Base-by-base conservation (phyloP, 2,329 filamentous ascomycete genomes). In the Exophiala aquamarina region DNA sequence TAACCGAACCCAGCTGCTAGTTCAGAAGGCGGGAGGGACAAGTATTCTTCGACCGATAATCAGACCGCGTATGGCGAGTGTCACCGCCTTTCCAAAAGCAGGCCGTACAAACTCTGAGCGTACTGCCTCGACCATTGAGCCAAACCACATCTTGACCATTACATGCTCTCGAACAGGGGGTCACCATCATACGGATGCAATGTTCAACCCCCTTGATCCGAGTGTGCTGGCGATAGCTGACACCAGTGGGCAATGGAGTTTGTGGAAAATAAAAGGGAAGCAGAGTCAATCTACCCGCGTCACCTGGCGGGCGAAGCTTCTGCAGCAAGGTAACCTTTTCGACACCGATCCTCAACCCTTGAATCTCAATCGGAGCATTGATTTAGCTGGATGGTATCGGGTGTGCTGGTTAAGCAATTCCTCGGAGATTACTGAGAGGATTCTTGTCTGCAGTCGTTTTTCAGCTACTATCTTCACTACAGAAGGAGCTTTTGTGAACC, bases 201-300 rank as follows among this genome's bases (percentile, higher is more conserved):
- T 72, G 5, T 83, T 84, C 62, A 82, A 83, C 57, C 79, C 79
- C 3, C 78, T 75, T 68, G 77, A 78, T 59, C 70, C 75, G 47
- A 70, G 70, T n/a, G 76, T 81, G 57, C 61, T 83, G 47, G 80
- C 70, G 2, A 66, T 83, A 11, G 62, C 83, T 15, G 78, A 83
- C 59, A 68, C 70, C 35, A 56, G 62, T 21, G 78, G 78, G 1
- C 66, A 65, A 31, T 84, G 81, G 81, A 74, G 67, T 43, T 60
- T 83, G 31, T 72, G 66, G 73, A 67, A 68, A 49, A 55, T 75
- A 17, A 61, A 63, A 20, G 64, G 66, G 34, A 61, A 63, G 23
- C 50, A 59, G 35, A 61, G 60, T 19, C 51, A 44, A 52, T 60
- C 39, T 56, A 55, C 34, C 60, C 63, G 39, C 43, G 67, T 35